Evolutionary conservation across 164 flowering plant species (phyloP), one percentile per base, ranked within the genome.

Genomic region (Piper betle): DNA sequence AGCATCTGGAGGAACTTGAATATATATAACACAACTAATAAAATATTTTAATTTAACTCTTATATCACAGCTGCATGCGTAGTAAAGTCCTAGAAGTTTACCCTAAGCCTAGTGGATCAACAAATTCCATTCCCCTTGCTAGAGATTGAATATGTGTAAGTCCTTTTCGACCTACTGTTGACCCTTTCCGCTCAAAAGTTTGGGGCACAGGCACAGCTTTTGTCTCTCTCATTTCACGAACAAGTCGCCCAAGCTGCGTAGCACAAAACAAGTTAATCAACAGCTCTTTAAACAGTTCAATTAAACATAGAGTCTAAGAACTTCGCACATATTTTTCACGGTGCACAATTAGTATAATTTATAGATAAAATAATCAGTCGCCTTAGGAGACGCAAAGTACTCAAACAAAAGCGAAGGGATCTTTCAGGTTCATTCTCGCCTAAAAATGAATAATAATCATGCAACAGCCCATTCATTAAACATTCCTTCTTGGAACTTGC

Each of bases 71-170:
- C 20, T 3, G 2, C 37, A 54, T 3, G 18, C 40, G 37, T 39
- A 6, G 42, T 9, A 66, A 48, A 15, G 55, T 50, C 13, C 58
- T 38, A 64, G 39, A 69, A 64, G 33, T 19, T 77, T 80, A 93
- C 98, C 98, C 98, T 50, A 90, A 68, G 68, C 96, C 96, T n/a
- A 93, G 82, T 60, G 98, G 98, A 84, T 93, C 98, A 53, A 93
- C 69, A 68, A 87, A 90, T 71, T 93, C 98, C 86, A 93, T 82
- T 66, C 98, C 98, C 37, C 97, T 86, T 53, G 97, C 87, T 67
- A 93, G 78, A 2, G 98, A 93, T 70, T 76, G 84, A 56, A 90
- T 69, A 75, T 52, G 79, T 67, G 71, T 82, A 50, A 93, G 82
- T 48, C 79, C 89, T 67, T 80, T 82, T 68, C 68, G 75, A 65